These are phyloP conservation scores for Phaeosphaeria sp. DNA, from an alignment of 2,329 filamentous ascomycete genomes.

Conservation along the genomic window DNA sequence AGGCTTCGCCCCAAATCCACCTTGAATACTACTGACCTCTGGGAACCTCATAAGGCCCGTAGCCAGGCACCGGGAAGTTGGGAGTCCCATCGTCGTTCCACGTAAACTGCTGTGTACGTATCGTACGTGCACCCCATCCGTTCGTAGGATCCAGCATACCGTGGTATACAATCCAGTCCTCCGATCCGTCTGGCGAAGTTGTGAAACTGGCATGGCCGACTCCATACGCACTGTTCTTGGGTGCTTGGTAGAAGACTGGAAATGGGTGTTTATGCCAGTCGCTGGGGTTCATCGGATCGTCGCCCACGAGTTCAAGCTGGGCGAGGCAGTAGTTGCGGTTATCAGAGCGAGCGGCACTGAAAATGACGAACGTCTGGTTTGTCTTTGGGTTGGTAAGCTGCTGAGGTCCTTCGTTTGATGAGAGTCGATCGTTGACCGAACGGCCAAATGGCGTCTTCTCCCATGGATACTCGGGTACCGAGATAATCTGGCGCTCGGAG, in stretches of 20 bases:
- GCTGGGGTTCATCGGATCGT: slow-evolving; percentile 57
- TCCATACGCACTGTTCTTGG: slow-evolving; percentile 53
- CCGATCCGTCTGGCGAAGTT: slow-evolving; percentile 55
- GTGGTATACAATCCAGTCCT: slow-evolving; percentile 63
- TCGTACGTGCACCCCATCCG: slow-evolving; percentile 57
- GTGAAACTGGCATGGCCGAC: slow-evolving; percentile 61
- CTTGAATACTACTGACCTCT: slow-evolving; percentile 8
- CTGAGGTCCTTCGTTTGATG: slow-evolving; percentile 59
- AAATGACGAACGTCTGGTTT: slow-evolving; percentile 58
- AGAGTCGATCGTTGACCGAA: slow-evolving; percentile 54
- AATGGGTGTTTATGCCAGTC: slow-evolving; percentile 58
- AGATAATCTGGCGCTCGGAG: slow-evolving; percentile 56
- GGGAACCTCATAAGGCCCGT: slow-evolving; percentile 54
- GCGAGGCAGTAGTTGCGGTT: slow-evolving; percentile 62
- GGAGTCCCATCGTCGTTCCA: slow-evolving; percentile 59
- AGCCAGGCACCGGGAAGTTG: slow-evolving; percentile 56
- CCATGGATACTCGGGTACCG: slow-evolving; percentile 57
- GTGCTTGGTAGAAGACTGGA: slow-evolving; percentile 59
- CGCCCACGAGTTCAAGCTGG: slow-evolving; percentile 57
- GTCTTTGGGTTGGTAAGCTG: slow-evolving; percentile 58
- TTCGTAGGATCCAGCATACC: slow-evolving; percentile 58
- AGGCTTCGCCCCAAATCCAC: background rate
- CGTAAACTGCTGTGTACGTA: slow-evolving; percentile 56
- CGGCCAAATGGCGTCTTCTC: slow-evolving; percentile 61
- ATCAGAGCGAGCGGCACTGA: slow-evolving; percentile 58